Base-by-base conservation (phyloP, 306 rosid genomes). In the Crotalaria pallida region DNA sequence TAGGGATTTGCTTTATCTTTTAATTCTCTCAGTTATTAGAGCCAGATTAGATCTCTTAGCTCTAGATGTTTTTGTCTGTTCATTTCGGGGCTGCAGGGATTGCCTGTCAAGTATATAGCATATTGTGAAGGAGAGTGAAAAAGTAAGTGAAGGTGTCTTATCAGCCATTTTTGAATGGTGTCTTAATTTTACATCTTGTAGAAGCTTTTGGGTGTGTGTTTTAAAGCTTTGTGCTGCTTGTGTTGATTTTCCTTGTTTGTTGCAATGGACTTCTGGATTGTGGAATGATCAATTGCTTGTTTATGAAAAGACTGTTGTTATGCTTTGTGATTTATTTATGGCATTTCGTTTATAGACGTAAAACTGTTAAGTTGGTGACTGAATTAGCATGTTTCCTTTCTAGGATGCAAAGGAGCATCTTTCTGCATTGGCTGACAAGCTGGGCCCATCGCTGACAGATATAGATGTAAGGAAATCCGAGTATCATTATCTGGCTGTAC, bases 371-470 rank as follows among this genome's bases (percentile, higher is more conserved):
- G 45, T 69, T 74, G 63, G 75, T 77, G 72, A 69, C 74, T 84
- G 59, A 77, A 68, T 71, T 33, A 75, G 40, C 56, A 16, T 23
- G 18, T 80, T 48, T 82, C 38, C 69, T 79, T 88, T 81, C 78
- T 83, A 93, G 98, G 98, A 93, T 74, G 98, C 97, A 50, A 93
- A 90, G 87, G 98, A 90, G 79, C 97, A 93, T 81, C 92, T 93
- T 71, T 83, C 86, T 79, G 98, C 98, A 40, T 74, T 93, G 68
- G 98, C 97, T 63, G 98, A 90, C 80, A 93, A 90, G 94, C 80
- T 93, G 86, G 97, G 94, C 74, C 76, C 90, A 43, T 90, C 98
- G 26, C 79, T 93, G 56, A 88, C 97, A 16, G 98, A 87, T 81
- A 88, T 93, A 79, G 88, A 88, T 84, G 98, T 93, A 88, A 82